Conservation (phyloP, 2,329 filamentous ascomycete species). For the Cercospora sesami region DNA sequence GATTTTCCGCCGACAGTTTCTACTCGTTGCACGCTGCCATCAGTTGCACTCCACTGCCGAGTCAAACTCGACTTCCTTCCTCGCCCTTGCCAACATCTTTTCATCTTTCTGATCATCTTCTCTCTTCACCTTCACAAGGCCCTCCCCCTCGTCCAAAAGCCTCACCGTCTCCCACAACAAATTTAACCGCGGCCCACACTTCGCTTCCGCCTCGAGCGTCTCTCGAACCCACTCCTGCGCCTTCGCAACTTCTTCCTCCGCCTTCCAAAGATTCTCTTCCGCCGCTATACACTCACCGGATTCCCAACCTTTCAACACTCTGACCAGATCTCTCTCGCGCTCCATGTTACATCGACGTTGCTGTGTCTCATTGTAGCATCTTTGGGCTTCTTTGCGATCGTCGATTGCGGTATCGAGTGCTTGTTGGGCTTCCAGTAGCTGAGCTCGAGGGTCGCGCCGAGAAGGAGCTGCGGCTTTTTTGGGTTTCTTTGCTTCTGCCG, state of each 20-base stretch:
- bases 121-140: neutral
- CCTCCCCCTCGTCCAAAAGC: neutral
- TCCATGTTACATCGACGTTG: neutral
- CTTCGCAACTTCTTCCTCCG: neutral
- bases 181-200: neutral
- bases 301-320: neutral
- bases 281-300: neutral
- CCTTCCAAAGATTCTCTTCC: neutral
- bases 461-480: neutral
- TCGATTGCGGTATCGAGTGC: neutral
- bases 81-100: neutral
- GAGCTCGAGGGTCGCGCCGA: neutral
- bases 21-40: neutral
- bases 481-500: neutral
- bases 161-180: neutral
- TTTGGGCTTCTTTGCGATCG: neutral
- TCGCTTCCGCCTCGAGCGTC: neutral
- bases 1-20: neutral
- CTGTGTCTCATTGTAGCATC: neutral
- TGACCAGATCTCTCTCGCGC: neutral
- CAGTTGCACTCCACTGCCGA: neutral
- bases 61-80: neutral
- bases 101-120: neutral
- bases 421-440: neutral
- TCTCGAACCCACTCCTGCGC: neutral